Conservation (phyloP, 768 basidiomycete genomes). For the Neoboletus subvelutipes region DNA sequence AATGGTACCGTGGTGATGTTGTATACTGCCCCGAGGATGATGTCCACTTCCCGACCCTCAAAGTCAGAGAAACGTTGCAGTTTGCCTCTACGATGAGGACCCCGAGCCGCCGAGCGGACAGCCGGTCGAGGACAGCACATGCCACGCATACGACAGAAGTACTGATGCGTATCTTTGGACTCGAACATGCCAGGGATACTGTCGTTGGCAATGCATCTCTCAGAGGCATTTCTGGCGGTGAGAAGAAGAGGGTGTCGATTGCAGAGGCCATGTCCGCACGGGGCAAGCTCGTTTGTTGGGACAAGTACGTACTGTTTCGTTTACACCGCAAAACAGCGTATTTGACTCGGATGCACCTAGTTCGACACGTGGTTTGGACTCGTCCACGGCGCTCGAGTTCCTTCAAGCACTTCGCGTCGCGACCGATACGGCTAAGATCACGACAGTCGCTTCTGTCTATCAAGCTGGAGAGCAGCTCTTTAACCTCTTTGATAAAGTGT, state of each 20-base stretch:
- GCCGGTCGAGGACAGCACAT: slow-evolving; percentile 29
- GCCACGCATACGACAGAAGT: slow-evolving; percentile 41
- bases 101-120: slow-evolving; percentile 29
- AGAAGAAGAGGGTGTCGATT: slow-evolving; percentile 83
- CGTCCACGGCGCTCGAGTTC: slow-evolving; percentile 73
- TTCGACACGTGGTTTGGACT: slow-evolving; percentile 63
- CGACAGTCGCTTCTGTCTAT: slow-evolving; percentile 81
- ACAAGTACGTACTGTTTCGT: slow-evolving; percentile 51
- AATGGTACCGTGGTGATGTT: slow-evolving; percentile 48
- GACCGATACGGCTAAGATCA: slow-evolving; percentile 52
- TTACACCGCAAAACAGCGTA: background rate
- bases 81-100: slow-evolving; percentile 55
- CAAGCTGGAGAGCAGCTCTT: slow-evolving; percentile 75
- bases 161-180: slow-evolving; percentile 68
- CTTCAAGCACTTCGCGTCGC: slow-evolving; percentile 62
- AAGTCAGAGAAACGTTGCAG: slow-evolving; percentile 45
- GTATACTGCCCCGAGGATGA: slow-evolving; percentile 37
- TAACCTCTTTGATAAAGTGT: slow-evolving; percentile 55
- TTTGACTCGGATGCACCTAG: slow-evolving; percentile 34
- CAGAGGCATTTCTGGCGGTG: slow-evolving; percentile 72
- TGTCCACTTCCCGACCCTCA: slow-evolving; percentile 35
- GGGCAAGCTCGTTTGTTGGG: slow-evolving; percentile 67
- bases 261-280: slow-evolving; percentile 62
- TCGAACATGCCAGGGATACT: slow-evolving; percentile 69
- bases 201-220: slow-evolving; percentile 77